Evolutionary conservation across 805 yeast species (phyloP), one percentile per base, ranked within the genome.

Genomic region (Saturnispora gosingensis): DNA sequence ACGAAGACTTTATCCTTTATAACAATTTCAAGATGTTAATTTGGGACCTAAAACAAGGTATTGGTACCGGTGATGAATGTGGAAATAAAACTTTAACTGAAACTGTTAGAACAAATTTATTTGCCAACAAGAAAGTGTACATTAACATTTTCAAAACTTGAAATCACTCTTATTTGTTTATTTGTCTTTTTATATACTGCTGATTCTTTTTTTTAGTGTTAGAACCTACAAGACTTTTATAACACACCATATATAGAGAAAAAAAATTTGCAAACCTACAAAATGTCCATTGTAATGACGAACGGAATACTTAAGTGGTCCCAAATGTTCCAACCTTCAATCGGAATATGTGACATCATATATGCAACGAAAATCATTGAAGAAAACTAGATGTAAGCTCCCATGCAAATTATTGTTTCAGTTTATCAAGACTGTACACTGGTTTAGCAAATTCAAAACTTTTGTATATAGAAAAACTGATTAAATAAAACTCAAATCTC

Each of bases 21-120:
- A 64, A 63, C 48, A 67, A 67, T 51, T 43, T 53, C 22, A 58
- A 59, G 30, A 63, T 62, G 67, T 50, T 65, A 38, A 48, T 62
- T 2, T 58, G 64, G 63, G 71, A 67, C 53, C 52, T 65, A 7
- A 58, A 56, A 34, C 60, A 58, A 42, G 60, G 61, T 27, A 50
- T 56, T n/a, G 42, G 50, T 20, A 48, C 25, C 27, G 35, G 27
- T 3, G 45, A 44, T 22, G 16, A 34, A 45, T 20, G 32, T 16
- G 15, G 43, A 39, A 34, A 18, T 43, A 9, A 42, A 13, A 46
- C 38, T 9, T 27, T 30, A 10, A 65, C 61, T 50, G 62, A 63
- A 28, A 61, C 59, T 25, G 56, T 66, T 6, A 64, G 60, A 48
- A 53, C 61, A 30, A 64, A 60, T 34, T 28, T 65, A 16, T 59